These are phyloP conservation scores for Plasmodium sp. DNA, from an alignment of 169 alveolate species.

Conservation along the genomic window DNA sequence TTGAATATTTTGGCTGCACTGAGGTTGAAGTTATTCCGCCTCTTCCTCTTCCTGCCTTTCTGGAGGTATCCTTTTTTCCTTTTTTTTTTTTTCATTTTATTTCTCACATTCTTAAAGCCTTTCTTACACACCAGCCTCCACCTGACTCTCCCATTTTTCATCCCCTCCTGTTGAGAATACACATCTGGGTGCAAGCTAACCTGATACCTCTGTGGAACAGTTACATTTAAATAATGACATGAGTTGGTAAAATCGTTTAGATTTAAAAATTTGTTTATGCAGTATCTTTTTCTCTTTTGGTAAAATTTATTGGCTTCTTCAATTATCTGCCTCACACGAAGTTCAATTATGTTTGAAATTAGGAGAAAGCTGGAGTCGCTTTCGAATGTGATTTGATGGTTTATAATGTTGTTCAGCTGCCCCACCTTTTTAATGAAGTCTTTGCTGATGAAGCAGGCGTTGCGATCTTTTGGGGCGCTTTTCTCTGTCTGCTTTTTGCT, in stretches of 20 bases:
- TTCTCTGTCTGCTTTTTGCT: not conserved
- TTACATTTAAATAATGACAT: conserved; percentile 54
- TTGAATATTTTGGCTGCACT: not conserved
- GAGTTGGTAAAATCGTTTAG: conserved; percentile 60
- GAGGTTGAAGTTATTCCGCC: not conserved
- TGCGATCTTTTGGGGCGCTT: not conserved
- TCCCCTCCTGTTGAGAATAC: conserved; percentile 1
- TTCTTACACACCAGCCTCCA: conserved; percentile 14
- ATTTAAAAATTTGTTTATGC: conserved; percentile 18
- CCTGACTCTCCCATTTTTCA: conserved; percentile 12
- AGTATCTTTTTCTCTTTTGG: conserved; percentile 50
- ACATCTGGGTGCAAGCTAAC: conserved; percentile 6
- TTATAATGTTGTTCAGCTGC: conserved; percentile 24
- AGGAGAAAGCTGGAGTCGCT: conserved; percentile 31
- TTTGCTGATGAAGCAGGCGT: conserved; percentile 10
- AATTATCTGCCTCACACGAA: conserved; percentile 58
- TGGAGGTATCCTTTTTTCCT: not conserved
- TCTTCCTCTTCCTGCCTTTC: not conserved
- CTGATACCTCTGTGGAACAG: conserved; percentile 24
- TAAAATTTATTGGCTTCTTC: conserved; percentile 71
- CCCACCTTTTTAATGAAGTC: conserved; percentile 58
- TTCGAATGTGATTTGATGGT: conserved; percentile 29
- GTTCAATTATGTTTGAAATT: conserved; percentile 50
- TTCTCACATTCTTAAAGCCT: conserved; percentile 6
- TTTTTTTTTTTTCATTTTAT: conserved; percentile 23